Percentiles rank a stretch among this genome's conserved stretches.
Conservation (phyloP, 129 eudicot species). For the Lactuca saligna region DNA sequence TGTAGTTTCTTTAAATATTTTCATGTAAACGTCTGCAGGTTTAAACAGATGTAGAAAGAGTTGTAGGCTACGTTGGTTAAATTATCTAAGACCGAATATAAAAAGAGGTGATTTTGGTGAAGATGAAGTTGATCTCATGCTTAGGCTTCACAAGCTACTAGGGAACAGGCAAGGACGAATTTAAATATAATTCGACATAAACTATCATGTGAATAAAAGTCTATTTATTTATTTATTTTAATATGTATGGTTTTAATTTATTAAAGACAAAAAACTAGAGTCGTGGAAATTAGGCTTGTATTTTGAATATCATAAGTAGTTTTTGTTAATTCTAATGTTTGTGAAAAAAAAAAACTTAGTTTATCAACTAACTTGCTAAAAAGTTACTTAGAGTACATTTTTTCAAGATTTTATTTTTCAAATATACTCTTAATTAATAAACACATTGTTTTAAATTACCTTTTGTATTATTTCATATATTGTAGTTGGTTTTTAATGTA, state of each 20-base stretch:
- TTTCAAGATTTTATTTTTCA: no score
- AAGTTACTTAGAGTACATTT: no score
- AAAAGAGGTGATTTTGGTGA: conserved; percentile 35
- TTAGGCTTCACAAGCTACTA: conserved; percentile 45
- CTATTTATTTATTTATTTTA: no score
- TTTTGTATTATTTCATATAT: background rate
- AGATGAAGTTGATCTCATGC: conserved; percentile 49
- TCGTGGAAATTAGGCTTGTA: no score
- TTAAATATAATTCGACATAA: background rate
- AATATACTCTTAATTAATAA: no score
- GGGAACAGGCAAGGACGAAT: conserved; percentile 37
- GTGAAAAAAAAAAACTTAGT: no score
- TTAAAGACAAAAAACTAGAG: no score
- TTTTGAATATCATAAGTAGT: no score
- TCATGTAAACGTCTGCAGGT: conserved; percentile 17
- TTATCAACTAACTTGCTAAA: no score
- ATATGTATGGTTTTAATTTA: no score
- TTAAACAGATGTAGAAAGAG: conserved; percentile 46
- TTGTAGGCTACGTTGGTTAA: conserved; percentile 44
- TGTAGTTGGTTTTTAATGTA: background rate
- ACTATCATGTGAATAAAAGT: background rate
- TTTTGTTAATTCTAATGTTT: no score
- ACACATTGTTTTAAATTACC: no score
- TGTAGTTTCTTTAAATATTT: background rate
- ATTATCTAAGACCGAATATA: conserved; percentile 40